These are phyloP conservation scores for Sequoia sempervirens DNA, from an alignment of 75 land plant genomes.

Conservation along the genomic window DNA sequence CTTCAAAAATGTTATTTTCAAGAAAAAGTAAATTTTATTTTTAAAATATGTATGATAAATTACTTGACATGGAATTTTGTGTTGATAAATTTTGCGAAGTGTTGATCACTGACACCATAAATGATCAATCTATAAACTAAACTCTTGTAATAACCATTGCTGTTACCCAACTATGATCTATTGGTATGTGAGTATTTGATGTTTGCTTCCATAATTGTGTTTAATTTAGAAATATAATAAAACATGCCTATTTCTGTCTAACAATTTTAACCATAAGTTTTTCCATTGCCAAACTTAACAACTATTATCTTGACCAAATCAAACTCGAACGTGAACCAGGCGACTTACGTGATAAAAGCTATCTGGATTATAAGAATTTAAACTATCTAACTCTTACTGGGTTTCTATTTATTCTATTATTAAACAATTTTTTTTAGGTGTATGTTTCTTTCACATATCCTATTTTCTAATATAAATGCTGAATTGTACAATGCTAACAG, in stretches of 20 bases:
- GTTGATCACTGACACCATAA: neutral
- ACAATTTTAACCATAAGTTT: neutral
- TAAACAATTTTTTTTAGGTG: neutral
- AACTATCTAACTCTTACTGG: neutral
- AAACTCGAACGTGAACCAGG: neutral
- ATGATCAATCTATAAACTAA: neutral
- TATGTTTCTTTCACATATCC: neutral
- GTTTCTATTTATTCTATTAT: neutral
- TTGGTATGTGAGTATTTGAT: neutral
- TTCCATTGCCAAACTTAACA: neutral
- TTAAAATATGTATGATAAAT: neutral
- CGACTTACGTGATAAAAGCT: neutral
- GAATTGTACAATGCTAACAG: constrained; percentile 11
- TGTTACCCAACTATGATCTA: neutral
- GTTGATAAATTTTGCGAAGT: neutral
- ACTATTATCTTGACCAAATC: neutral
- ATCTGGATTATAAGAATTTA: neutral
- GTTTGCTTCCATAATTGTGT: neutral
- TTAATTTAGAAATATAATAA: neutral
- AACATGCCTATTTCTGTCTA: neutral
- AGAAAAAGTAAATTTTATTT: neutral
- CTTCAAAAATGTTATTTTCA: neutral
- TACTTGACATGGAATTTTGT: neutral
- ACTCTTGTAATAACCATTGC: neutral
- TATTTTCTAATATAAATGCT: neutral